Evolutionary conservation across 805 yeast species (phyloP), one percentile per base, ranked within the genome.

Genomic region (Teunomyces kruisii): DNA sequence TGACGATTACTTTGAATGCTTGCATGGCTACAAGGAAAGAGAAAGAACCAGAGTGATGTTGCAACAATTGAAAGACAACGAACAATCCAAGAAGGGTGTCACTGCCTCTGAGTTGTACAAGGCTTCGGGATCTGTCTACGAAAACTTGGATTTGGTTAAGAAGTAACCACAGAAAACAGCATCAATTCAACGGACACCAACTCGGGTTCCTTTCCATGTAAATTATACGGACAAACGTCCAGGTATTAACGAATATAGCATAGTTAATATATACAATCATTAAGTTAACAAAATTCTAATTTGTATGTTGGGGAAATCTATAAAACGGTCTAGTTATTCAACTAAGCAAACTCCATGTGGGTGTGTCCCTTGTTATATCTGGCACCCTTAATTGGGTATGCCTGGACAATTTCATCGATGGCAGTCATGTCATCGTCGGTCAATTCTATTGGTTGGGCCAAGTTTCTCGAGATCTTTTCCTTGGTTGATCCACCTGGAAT

Each of bases 1-100:
- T 51, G 76, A 72, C 49, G 77, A 72, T 59, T 72, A 72, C 64
- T 67, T 61, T 46, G 77, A 72, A 53, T 72, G 77, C 55, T 67
- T 72, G 57, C 77, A 72, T 55, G 77, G 77, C 22, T 62, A 53
- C 52, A 72, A 72, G 53, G 77, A 72, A 55, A 68, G 76, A 54
- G 76, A 72, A 61, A 70, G 62, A 55, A 65, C 67, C 41, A 62
- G 76, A 57, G 55, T 70, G 46, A 68, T 72, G 75, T 59, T 68
- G 56, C 73, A 72, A 52, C 76, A 72, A 54, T 67, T 72, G 58
- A 69, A 70, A 55, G 73, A 72, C 19, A 72, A 72, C 52, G 75
- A 70, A 54, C 55, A 54, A n/a, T 56, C 62, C 22, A 64, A 70
- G 52, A 59, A 58, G 15, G 76, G 76, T 15, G 68, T 72, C 38